Percentiles rank a stretch among this genome's conserved stretches.
Conservation (phyloP, 2,329 filamentous ascomycete species). For the Colletotrichum lentis region DNA sequence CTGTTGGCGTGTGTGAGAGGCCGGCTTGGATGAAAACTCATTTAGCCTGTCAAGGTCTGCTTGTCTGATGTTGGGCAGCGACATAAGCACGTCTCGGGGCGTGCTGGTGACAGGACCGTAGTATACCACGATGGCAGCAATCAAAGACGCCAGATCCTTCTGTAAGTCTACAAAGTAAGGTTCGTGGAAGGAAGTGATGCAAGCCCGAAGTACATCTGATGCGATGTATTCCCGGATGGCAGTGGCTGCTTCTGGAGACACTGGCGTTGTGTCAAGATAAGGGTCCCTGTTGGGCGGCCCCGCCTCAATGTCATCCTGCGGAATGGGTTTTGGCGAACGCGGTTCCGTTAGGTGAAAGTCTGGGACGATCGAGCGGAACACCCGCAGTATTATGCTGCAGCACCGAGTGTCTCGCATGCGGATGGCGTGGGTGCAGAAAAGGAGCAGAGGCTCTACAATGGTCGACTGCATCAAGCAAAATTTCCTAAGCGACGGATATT, state of each 20-base stretch:
- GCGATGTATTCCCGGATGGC: slow-evolving; percentile 90
- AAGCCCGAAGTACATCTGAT: slow-evolving; percentile 86
- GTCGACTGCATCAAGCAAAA: slow-evolving; percentile 82
- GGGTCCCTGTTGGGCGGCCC: slow-evolving; percentile 31
- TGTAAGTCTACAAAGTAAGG: slow-evolving; percentile 97
- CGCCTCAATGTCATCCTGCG: slow-evolving; percentile 43
- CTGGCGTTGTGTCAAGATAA: slow-evolving; percentile 53
- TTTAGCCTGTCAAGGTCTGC: slow-evolving; percentile 72
- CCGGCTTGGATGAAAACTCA: slow-evolving; percentile 65
- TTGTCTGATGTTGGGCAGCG: slow-evolving; percentile 77
- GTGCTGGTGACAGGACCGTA: slow-evolving; percentile 76
- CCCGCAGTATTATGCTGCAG: slow-evolving; percentile 82
- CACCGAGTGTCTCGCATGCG: slow-evolving; percentile 89
- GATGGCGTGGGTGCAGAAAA: slow-evolving; percentile 91
- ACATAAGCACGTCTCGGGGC: slow-evolving; percentile 78
- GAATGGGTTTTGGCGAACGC: slow-evolving; percentile 42
- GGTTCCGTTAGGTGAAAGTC: slow-evolving; percentile 66
- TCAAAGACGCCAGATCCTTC: slow-evolving; percentile 86
- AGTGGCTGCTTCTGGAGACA: slow-evolving; percentile 63
- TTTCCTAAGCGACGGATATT: slow-evolving; percentile 71
- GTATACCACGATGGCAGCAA: slow-evolving; percentile 82
- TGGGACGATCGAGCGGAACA: slow-evolving; percentile 85
- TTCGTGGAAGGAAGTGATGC: slow-evolving; percentile 89
- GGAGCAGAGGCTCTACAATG: slow-evolving; percentile 85
- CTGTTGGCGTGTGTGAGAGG: slow-evolving; percentile 75